Evolutionary conservation across 2,329 filamentous ascomycete species (phyloP), one percentile per base, ranked within the genome.

Genomic region (Botrytis tulipae): DNA sequence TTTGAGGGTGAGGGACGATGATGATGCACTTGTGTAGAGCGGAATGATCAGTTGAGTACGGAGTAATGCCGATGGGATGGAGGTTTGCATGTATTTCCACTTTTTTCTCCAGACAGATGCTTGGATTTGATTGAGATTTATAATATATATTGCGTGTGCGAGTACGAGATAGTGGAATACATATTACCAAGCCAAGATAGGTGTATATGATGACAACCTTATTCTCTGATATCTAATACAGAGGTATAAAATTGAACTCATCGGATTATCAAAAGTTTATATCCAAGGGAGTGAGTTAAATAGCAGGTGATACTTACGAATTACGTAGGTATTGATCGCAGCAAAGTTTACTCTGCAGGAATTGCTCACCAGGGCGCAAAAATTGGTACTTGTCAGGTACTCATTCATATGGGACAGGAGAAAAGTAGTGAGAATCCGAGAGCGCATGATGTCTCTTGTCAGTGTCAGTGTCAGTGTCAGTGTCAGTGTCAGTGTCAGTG

Each of bases 51-150:
- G n/a, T 29, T 18, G 51, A 3, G 51, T n/a, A n/a, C n/a, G n/a
- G n/a, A n/a, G n/a, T 54, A 57, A 9, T 57, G 51, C n/a, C 51
- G 51, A 57, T 57, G 51, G n/a, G 51, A 57, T 57, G 51, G n/a
- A 29, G 51, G 51, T 18, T 57, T 57, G 51, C 51, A 9, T 57
- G n/a, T 12, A 42, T 40, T 69, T 69, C 67, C 67, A 69, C 67
- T 62, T 69, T 69, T 69, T 40, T 22, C 66, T 69, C 25, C 18
- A 68, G 44, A 51, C 18, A 68, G 44, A 51, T 61, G 35, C 12
- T 40, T 8, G 5, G 35, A 37, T 37, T 37, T 40, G 14, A 37
- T 40, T 40, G 22, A 40, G 12, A 61, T 37, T 40, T 14, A 40
- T 40, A 37, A 61, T 25, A 12, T 8, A 8, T 61, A 40, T 40